phyloP scores from a whole-genome alignment of 139 green algal species.

The Tetradesmus lagerheimii region DNA sequence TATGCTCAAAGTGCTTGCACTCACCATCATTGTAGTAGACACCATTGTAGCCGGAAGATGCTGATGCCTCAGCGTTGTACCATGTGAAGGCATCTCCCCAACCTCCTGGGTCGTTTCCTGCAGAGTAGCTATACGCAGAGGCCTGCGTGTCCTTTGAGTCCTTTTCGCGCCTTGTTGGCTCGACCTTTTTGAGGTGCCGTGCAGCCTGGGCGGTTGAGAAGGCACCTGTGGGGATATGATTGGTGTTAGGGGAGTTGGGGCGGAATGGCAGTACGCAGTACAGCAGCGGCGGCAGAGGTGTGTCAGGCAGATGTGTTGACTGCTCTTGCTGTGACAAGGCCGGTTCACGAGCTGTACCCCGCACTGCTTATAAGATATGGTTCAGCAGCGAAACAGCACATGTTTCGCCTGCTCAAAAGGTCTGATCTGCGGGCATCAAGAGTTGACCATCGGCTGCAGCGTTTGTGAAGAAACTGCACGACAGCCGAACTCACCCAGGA shows the following conservation, averaged over 20 bases:
- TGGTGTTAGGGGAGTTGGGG: too few species aligned
- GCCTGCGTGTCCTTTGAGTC: background rate
- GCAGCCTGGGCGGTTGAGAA: background rate
- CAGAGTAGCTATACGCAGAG: background rate
- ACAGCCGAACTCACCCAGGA: background rate
- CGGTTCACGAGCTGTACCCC: too few species aligned
- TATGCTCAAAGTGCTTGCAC: too few species aligned
- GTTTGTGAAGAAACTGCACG: background rate
- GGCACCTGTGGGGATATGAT: background rate
- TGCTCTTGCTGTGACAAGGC: too few species aligned
- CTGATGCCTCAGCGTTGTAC: background rate
- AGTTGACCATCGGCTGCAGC: background rate
- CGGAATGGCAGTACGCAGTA: background rate
- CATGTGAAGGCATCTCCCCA: background rate
- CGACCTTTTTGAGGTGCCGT: background rate
- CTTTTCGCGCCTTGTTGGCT: background rate
- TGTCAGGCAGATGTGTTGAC: too few species aligned
- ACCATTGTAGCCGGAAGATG: background rate
- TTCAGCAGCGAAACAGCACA: too few species aligned
- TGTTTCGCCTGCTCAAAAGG: background rate
- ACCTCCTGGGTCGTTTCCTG: background rate
- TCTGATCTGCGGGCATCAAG: background rate
- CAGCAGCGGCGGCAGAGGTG: too few species aligned
- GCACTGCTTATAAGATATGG: too few species aligned
- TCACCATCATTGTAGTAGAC: slow-evolving; percentile 4